A percentile compares a stretch with the other conserved stretches of the same genome.
phyloP scores from a whole-genome alignment of 441 rosid genomes.

The Hura crepitans region DNA sequence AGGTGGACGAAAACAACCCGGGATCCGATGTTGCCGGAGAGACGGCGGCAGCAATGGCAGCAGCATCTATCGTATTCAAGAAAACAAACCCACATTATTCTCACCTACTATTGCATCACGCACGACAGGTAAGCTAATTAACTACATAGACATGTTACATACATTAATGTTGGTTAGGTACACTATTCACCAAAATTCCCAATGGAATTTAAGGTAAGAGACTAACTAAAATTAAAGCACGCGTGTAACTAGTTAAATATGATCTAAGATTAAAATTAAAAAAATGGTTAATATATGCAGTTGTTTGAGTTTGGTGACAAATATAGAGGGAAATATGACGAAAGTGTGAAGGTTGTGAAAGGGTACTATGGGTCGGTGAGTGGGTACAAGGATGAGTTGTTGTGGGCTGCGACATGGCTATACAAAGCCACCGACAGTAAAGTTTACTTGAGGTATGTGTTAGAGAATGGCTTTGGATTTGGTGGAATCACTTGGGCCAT shows the following conservation, averaged over 20 bases:
- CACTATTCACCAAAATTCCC: conserved; percentile 21
- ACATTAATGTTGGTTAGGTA: conserved; percentile 15
- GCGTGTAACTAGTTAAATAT: conserved; percentile 21
- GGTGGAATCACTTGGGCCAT: conserved; percentile 90
- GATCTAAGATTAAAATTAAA: too few relatives aligned
- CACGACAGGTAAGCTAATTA: conserved; percentile 52
- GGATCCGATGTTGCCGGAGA: conserved; percentile 90
- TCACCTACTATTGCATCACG: conserved; percentile 76
- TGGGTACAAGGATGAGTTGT: conserved; percentile 88
- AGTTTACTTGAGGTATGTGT: conserved; percentile 47
- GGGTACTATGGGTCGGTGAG: conserved; percentile 82
- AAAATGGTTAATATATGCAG: too few relatives aligned
- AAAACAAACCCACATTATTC: conserved; percentile 70
- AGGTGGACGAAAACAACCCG: conserved; percentile 67
- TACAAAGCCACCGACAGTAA: conserved; percentile 78
- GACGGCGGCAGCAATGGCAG: conserved; percentile 89
- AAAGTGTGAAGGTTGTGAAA: conserved; percentile 59
- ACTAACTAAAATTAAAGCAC: neutral
- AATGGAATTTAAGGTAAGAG: neutral
- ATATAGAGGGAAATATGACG: conserved; percentile 70
- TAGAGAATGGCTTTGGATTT: conserved; percentile 49
- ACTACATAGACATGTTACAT: too few relatives aligned
- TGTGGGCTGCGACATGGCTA: conserved; percentile 91
- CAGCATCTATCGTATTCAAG: conserved; percentile 73
- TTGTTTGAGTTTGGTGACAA: conserved; percentile 79